Base-by-base conservation (phyloP, 73 alveolate genomes). In the Paramecium sexaurelia region DNA sequence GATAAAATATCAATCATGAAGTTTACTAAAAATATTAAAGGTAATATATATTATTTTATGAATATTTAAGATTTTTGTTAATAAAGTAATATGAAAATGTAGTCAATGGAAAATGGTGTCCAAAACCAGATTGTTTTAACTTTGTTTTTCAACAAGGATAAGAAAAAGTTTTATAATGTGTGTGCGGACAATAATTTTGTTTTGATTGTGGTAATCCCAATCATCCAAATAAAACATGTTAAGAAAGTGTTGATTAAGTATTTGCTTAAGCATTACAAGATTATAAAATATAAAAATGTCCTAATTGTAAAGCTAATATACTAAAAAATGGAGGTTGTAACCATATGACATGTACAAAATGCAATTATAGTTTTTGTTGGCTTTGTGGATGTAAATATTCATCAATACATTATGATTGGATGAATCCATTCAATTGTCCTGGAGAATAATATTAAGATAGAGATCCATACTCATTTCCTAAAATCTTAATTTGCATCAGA, bases 321-420 rank as follows among this genome's bases (percentile, higher is more conserved):
- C 97, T 97, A 85, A 98, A 98, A 95, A 98, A 98, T 91, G 96
- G 96, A 75, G 99, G 99, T 32, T 98, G 99, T 84, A 94, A 95
- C 88, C 99, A 97, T 91, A 98, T 98, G 99, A 91, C 95, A 24
- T 98, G 99, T 83, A 71, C 95, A 26, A 92, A 95, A 55, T 98
- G 99, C 69, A 96, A 97, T 61, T 98, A 92, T 75, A 94, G 95
- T 45, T 98, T 98, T 92, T 98, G 99, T 92, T 98, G 99, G 99
- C 82, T 94, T 55, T 97, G 99, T 78, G 41, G 90, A 39, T 41
- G 90, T 13, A 41, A 11, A 7, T 78, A 40, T 45, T 15, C 43
- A 13, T 29, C 40, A 29, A 37, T 24, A 13, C 89, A 75, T 75
- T 75, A 75, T 75, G 89, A 75, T 75, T 75, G 66, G 37, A 26